Base-by-base conservation (phyloP, 768 basidiomycete genomes). In the Boletus reticulatus region DNA sequence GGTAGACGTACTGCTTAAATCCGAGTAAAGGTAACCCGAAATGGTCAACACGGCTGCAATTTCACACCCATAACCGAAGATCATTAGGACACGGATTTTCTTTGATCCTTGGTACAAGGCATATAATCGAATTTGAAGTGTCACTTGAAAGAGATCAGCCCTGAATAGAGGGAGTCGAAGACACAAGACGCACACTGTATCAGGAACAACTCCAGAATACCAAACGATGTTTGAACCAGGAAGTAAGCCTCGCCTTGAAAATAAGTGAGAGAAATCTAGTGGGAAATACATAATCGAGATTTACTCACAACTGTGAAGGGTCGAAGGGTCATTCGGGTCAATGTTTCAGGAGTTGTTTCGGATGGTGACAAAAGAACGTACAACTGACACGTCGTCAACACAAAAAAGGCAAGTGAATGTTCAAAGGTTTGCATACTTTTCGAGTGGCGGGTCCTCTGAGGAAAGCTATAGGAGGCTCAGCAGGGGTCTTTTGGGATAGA, bases 81-180 rank as follows among this genome's bases (percentile, higher is more conserved):
- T 32, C 59, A 61, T 58, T 22, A 61, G 6, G 3, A 44, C 38
- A 11, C 58, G 47, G 31, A 63, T 19, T 29, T n/a, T 50, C 41
- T 44, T 58, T n/a, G 62, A 63, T 24, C 44, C 8, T 27, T 22
- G 27, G 16, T 63, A 64, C 37, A 64, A 45, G 12, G 59, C 53
- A 5, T 64, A 57, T 39, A 62, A 29, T 16, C 61, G 53, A 47
- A 29, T 50, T 53, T 63, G 62, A 41, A 63, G 58, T n/a, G 42
- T 55, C 11, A 60, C 55, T 64, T 39, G 52, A 45, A 32, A 9
- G 8, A 12, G 24, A 11, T 63, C 37, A 52, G 9, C 1, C 9
- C 49, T 32, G 41, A 22, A 43, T 12, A 4, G 9, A 39, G 6
- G 32, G 27, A 19, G 10, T n/a, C 0, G 17, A 31, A 11, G n/a